These are phyloP conservation scores for Colletotrichum ledebouriae DNA, from an alignment of 2,329 filamentous ascomycete genomes.

Conservation along the genomic window DNA sequence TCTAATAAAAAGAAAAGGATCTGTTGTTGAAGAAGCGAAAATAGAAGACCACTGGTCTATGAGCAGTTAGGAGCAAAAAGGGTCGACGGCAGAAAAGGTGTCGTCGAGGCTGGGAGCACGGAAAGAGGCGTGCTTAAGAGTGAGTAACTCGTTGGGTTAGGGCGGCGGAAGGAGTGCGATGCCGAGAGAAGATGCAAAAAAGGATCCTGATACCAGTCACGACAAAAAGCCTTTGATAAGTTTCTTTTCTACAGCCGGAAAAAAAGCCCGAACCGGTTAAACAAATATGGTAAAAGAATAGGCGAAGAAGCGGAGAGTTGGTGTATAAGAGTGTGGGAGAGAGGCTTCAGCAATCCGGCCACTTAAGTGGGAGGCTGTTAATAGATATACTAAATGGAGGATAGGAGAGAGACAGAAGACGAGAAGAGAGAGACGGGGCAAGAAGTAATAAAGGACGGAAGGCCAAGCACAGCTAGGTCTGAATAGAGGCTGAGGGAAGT, in stretches of 20 bases:
- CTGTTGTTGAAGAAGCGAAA: conserved; percentile 34
- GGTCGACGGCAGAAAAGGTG: conserved; percentile 29
- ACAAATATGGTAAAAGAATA: conserved; percentile 39
- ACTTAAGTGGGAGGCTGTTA: conserved; percentile 21
- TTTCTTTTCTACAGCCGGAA: conserved; percentile 9
- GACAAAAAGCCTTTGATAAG: conserved; percentile 37
- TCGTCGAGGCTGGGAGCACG: conserved; percentile 32
- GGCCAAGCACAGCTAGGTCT: conserved; percentile 37
- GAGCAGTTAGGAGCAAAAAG: conserved; percentile 2
- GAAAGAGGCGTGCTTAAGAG: conserved; percentile 28
- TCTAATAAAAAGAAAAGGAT: conserved; percentile 26
- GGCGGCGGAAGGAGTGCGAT: conserved; percentile 32
- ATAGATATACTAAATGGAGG: conserved; percentile 30
- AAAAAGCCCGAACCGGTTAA: conserved; percentile 36
- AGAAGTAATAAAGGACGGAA: conserved; percentile 39
- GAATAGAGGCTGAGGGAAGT: conserved; percentile 37
- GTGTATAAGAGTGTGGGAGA: background rate
- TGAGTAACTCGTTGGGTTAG: conserved; percentile 29
- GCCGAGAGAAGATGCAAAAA: conserved; percentile 29
- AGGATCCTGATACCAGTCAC: conserved; percentile 41
- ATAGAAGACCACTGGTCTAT: conserved; percentile 41
- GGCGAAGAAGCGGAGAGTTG: conserved; percentile 33
- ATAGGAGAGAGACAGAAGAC: conserved; percentile 8
- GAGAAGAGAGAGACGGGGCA: conserved; percentile 37
- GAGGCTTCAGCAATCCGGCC: conserved; percentile 33